These are phyloP conservation scores for Salix exigua DNA, from an alignment of 345 rosid species.

Conservation along the genomic window DNA sequence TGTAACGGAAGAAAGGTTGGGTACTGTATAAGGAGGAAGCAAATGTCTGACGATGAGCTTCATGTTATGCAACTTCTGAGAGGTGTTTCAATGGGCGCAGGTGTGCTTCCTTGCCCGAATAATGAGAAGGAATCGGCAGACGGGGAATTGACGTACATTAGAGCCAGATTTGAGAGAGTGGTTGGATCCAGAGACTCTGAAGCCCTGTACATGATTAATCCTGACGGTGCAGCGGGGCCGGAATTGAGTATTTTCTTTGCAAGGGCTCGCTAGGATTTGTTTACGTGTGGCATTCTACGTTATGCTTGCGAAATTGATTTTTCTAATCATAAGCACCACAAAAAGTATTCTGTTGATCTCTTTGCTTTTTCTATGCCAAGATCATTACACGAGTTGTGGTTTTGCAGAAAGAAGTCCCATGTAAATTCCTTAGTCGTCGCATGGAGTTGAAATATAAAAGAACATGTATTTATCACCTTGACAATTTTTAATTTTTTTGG, in stretches of 20 bases:
- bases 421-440: not conserved
- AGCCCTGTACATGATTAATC: conserved; percentile 90
- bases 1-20: conserved; percentile 88
- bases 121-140: conserved; percentile 51
- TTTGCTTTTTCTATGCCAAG: not conserved
- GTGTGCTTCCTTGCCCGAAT: conserved; percentile 72
- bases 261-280: conserved; percentile 44
- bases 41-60: conserved; percentile 76
- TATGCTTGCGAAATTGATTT: not conserved
- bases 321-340: not conserved
- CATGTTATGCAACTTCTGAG: conserved; percentile 79
- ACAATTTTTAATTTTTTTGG: not conserved
- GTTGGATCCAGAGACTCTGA: conserved; percentile 90
- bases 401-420: not conserved
- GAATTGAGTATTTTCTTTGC: conserved; percentile 91
- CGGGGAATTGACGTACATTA: conserved; percentile 82
- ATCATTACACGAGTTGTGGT: not conserved
- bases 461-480: not conserved
- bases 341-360: not conserved
- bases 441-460: not conserved
- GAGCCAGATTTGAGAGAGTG: conserved; percentile 84
- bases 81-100: conserved; percentile 98
- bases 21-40: conserved; percentile 80
- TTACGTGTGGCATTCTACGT: not conserved
- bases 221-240: conserved; percentile 79